A percentile compares a stretch with the other conserved stretches of the same genome.
These are phyloP conservation scores for Plantago coronopus DNA, from an alignment of 305 asterid species.

Conservation along the genomic window DNA sequence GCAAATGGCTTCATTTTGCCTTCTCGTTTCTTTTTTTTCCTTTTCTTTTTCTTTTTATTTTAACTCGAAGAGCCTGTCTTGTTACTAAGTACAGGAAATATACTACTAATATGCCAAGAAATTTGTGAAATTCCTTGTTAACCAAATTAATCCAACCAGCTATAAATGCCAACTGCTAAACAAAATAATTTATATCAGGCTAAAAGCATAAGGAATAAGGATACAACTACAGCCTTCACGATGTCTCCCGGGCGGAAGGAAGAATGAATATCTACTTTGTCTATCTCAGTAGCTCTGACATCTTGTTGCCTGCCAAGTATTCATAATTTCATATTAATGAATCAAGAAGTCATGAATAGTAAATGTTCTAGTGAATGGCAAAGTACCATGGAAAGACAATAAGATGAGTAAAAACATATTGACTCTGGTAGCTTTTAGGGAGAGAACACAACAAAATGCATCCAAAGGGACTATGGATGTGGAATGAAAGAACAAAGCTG, in stretches of 20 bases:
- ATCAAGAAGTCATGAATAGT: neutral
- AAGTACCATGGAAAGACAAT: too few species aligned
- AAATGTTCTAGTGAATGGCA: too few species aligned
- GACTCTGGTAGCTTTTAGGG: too few species aligned
- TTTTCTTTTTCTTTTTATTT: too few species aligned
- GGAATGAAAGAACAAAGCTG: too few species aligned
- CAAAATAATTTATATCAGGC: neutral
- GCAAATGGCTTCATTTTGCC: neutral
- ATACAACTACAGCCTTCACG: constrained; percentile 87
- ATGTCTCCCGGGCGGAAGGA: constrained; percentile 85
- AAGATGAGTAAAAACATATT: too few species aligned
- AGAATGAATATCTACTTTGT: constrained; percentile 88
- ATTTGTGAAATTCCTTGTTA: neutral
- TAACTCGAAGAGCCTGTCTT: neutral
- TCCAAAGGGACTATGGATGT: too few species aligned
- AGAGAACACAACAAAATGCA: too few species aligned
- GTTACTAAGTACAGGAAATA: neutral
- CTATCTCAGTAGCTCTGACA: constrained; percentile 95
- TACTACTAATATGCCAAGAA: neutral
- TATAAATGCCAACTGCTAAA: neutral
- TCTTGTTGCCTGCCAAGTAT: constrained; percentile 78
- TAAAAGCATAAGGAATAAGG: constrained; percentile 57
- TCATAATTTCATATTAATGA: constrained; percentile 5
- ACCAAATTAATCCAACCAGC: neutral
- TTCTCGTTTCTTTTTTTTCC: too few species aligned